Conservation (phyloP, 148 eudicot genomes). For the Pharnaceum exiguum region DNA sequence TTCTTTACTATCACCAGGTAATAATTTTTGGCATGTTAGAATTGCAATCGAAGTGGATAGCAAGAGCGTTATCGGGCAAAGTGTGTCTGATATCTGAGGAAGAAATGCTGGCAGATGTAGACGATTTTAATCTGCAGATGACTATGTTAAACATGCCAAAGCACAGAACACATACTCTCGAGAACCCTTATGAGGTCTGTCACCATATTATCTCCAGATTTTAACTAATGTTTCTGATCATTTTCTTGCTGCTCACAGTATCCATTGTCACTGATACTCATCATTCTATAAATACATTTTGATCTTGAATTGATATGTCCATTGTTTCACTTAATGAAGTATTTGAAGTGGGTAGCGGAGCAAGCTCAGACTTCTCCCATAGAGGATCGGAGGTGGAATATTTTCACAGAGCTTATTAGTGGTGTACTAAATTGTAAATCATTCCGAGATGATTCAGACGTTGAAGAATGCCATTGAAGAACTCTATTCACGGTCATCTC, state of each 20-base stretch:
- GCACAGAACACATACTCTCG: slow-evolving; percentile 48
- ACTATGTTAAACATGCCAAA: slow-evolving; percentile 64
- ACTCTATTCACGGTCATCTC: background rate
- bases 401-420: slow-evolving; percentile 14
- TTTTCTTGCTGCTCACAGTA: too few species aligned
- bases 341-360: slow-evolving; percentile 23
- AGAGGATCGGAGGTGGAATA: slow-evolving; percentile 23
- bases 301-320: background rate
- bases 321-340: slow-evolving; percentile 10
- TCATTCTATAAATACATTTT: too few species aligned
- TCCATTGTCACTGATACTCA: too few species aligned
- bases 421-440: slow-evolving; percentile 8
- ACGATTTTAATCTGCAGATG: slow-evolving; percentile 51
- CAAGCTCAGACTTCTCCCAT: slow-evolving; percentile 15
- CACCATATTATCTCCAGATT: background rate
- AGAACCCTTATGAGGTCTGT: slow-evolving; percentile 19
- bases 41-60: slow-evolving; percentile 83
- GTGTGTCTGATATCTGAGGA: slow-evolving; percentile 57
- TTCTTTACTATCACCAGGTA: slow-evolving; percentile 25
- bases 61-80: slow-evolving; percentile 59
- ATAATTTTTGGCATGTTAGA: slow-evolving; percentile 86
- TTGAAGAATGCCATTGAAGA: background rate
- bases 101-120: slow-evolving; percentile 62
- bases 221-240: background rate
- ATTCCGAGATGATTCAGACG: slow-evolving; percentile 15